These are phyloP conservation scores for Cytospora leucostoma DNA, from an alignment of 2,329 filamentous ascomycete genomes.

Conservation along the genomic window DNA sequence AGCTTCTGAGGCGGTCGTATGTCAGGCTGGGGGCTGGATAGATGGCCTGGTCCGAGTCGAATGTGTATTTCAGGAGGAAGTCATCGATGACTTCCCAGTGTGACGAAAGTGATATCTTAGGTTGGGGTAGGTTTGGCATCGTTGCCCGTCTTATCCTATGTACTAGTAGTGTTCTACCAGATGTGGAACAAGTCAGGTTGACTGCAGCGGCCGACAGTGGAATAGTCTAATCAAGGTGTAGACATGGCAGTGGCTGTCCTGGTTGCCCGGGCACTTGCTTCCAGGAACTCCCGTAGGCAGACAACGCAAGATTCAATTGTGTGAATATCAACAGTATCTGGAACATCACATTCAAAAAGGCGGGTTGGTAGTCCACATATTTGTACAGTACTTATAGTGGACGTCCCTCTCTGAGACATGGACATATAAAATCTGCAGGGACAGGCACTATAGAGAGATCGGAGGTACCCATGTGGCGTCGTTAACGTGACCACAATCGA, in stretches of 20 bases:
- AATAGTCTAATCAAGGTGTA: neutral
- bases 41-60: conserved; percentile 24
- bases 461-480: too few species aligned
- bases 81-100: conserved; percentile 19
- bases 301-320: neutral
- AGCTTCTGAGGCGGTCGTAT: conserved; percentile 19
- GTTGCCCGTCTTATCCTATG: too few species aligned
- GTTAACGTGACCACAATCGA: neutral
- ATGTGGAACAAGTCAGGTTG: neutral
- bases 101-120: neutral
- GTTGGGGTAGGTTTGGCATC: neutral
- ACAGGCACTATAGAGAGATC: too few species aligned
- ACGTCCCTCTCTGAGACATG: too few species aligned
- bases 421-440: too few species aligned
- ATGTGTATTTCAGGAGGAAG: conserved; percentile 13
- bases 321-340: too few species aligned
- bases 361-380: too few species aligned
- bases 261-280: neutral
- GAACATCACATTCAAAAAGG: too few species aligned
- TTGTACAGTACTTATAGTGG: too few species aligned
- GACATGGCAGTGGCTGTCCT: neutral
- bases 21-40: conserved; percentile 22
- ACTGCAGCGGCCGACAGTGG: neutral
- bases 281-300: neutral
- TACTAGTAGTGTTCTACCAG: neutral